phyloP scores from a whole-genome alignment of 2,329 filamentous ascomycete species.

The Pyrenophora graminea region DNA sequence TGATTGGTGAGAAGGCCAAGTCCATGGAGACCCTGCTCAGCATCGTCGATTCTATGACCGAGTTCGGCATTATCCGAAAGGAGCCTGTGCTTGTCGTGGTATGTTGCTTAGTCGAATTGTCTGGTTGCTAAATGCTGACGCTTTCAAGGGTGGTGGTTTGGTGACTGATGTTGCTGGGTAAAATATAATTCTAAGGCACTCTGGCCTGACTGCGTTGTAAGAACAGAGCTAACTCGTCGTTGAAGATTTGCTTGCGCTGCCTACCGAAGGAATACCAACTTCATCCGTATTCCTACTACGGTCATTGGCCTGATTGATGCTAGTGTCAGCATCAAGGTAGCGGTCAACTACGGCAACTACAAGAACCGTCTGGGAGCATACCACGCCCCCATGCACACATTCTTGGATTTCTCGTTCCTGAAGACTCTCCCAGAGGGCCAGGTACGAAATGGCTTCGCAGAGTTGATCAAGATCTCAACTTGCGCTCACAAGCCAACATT shows the following conservation, averaged over 20 bases:
- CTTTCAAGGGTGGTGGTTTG: conserved; percentile 47
- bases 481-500: conserved; percentile 70
- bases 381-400: conserved; percentile 72
- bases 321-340: conserved; percentile 77
- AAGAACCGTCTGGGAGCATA: conserved; percentile 76
- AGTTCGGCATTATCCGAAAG: conserved; percentile 72
- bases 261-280: conserved; percentile 74
- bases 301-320: conserved; percentile 77
- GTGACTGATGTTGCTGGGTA: conserved; percentile 65
- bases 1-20: conserved; percentile 77
- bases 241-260: conserved; percentile 63
- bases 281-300: conserved; percentile 73
- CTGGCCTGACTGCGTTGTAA: conserved; percentile 46
- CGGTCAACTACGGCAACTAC: conserved; percentile 75
- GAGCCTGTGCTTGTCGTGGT: conserved; percentile 47
- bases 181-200: conserved; percentile 56
- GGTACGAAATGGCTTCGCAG: conserved; percentile 74
- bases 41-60: conserved; percentile 74
- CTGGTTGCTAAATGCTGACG: conserved; percentile 11
- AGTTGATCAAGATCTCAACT: conserved; percentile 76
- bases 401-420: conserved; percentile 75
- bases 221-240: conserved; percentile 25
- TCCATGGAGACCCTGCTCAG: conserved; percentile 69
- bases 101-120: conserved; percentile 12
- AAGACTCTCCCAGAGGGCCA: conserved; percentile 68